phyloP scores from a whole-genome alignment of 1,284 basidiomycete genomes.

The Fomitopsis palustris region DNA sequence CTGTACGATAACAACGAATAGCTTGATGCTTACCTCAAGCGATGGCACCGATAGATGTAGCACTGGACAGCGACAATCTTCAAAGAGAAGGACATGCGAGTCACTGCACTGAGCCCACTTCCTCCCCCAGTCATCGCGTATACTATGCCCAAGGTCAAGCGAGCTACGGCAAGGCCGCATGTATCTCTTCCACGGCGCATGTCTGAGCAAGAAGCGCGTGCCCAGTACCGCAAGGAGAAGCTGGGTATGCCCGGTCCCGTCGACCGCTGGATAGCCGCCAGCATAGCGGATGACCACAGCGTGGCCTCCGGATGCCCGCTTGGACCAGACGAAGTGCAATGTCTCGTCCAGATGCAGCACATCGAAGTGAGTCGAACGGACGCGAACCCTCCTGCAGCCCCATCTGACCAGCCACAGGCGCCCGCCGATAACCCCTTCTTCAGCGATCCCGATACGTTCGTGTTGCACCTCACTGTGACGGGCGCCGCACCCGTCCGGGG shows the following conservation, averaged over 20 bases:
- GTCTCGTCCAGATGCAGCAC: constrained; percentile 13
- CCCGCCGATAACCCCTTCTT: constrained; percentile 13
- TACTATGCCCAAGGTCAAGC: constrained; percentile 1
- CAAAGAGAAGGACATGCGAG: neutral
- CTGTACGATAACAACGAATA: neutral
- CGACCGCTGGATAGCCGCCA: constrained; percentile 17
- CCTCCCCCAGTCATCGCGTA: neutral
- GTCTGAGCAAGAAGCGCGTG: constrained; percentile 7
- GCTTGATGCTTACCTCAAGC: neutral
- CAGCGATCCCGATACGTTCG: constrained; percentile 15
- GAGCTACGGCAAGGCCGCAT: neutral
- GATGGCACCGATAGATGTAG: neutral
- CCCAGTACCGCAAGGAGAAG: constrained; percentile 9
- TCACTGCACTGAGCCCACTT: neutral
- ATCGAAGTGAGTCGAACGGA: constrained; percentile 13
- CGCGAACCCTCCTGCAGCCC: neutral
- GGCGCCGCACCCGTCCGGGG: constrained; percentile 1
- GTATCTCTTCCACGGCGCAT: constrained; percentile 6
- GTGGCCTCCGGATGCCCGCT: neutral
- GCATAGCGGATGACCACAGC: constrained; percentile 1
- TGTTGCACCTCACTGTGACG: constrained; percentile 15
- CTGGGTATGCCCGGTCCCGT: constrained; percentile 11
- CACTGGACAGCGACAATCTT: neutral
- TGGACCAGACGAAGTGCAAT: constrained; percentile 13
- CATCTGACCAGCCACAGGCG: constrained; percentile 7